Percentiles rank a stretch among this genome's conserved stretches.
Conservation (phyloP, 2,329 filamentous ascomycete species). For the Cladorrhinum sp. region DNA sequence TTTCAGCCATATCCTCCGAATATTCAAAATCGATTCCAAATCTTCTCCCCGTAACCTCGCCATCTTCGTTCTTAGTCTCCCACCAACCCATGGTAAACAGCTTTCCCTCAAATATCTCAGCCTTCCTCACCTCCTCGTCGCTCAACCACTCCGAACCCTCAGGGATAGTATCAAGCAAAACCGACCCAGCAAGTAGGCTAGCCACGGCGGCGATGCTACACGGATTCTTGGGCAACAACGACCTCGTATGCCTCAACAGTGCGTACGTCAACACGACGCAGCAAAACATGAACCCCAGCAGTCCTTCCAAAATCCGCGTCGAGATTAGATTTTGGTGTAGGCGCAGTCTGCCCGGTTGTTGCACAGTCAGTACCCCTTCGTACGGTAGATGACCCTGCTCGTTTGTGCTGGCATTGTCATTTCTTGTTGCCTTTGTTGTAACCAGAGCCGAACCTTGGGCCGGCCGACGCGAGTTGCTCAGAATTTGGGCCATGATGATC, state of each 20-base stretch:
- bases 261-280: neutral
- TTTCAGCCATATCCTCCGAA: no score
- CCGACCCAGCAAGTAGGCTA: neutral
- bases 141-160: neutral
- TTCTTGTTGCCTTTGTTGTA: neutral
- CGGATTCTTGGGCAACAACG: conserved; percentile 2
- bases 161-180: neutral
- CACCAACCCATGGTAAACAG: neutral
- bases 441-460: no score
- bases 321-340: neutral
- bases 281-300: conserved; percentile 5
- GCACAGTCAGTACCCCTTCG: neutral
- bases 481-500: no score
- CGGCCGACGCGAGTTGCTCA: no score
- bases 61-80: neutral
- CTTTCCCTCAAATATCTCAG: neutral
- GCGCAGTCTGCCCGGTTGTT: neutral
- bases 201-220: conserved; percentile 6
- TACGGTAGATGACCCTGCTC: neutral
- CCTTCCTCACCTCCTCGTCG: neutral
- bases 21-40: neutral
- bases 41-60: neutral
- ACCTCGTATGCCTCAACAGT: neutral
- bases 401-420: no score
- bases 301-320: conserved; percentile 2